phyloP scores from a whole-genome alignment of 139 green algal species.

The Chlamydomonas urium region DNA sequence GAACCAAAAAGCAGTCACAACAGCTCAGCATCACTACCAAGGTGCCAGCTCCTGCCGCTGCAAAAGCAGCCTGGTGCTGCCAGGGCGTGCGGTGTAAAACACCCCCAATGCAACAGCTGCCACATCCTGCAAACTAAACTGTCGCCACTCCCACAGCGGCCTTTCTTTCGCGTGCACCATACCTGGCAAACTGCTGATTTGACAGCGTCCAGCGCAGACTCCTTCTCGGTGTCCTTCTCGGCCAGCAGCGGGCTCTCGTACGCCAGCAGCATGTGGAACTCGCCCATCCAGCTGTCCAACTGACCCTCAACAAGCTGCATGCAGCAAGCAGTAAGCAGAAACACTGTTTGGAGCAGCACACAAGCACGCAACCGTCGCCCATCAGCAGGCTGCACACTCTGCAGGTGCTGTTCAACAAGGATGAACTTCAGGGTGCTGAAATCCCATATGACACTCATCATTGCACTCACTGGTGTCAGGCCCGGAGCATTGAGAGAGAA shows the following conservation, averaged over 20 bases:
- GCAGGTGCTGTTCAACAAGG: too few species aligned
- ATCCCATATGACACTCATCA: too few species aligned
- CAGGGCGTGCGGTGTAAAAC: too few species aligned
- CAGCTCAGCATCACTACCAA: not conserved
- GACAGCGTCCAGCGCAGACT: slow-evolving; percentile 41
- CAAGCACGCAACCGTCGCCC: not conserved
- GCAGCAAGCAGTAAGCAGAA: too few species aligned
- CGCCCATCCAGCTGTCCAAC: slow-evolving; percentile 86
- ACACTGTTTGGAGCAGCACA: not conserved
- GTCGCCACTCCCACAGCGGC: too few species aligned
- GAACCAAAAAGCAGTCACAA: not conserved
- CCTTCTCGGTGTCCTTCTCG: slow-evolving; percentile 64
- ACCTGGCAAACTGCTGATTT: slow-evolving; percentile 66
- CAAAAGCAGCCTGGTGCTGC: not conserved
- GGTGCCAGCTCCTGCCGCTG: not conserved
- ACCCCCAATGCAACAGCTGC: too few species aligned
- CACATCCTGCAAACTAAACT: too few species aligned
- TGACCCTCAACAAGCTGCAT: slow-evolving; percentile 74
- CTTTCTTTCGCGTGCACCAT: too few species aligned
- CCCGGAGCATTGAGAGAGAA: slow-evolving; percentile 90
- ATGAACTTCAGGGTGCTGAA: too few species aligned
- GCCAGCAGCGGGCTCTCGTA: slow-evolving; percentile 54
- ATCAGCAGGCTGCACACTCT: too few species aligned
- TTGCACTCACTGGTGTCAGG: slow-evolving; percentile 75
- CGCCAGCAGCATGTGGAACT: slow-evolving; percentile 74